Base-by-base conservation (phyloP, 768 basidiomycete genomes). In the Strobilomyces dryophilus region DNA sequence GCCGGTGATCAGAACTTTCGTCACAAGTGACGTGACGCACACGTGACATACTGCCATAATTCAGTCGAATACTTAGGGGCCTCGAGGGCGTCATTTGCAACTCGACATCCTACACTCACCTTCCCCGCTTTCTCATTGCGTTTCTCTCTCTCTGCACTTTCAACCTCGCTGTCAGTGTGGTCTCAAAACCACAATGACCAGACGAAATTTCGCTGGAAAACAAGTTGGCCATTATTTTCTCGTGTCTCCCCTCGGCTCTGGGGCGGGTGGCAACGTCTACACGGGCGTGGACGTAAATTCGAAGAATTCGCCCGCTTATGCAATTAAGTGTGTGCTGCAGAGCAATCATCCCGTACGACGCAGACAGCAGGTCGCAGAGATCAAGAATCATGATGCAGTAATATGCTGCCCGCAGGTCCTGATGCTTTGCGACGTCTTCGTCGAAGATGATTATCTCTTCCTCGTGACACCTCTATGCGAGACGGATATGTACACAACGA, bases 221-320 rank as follows among this genome's bases (percentile, higher is more conserved):
- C 61, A 68, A 52, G 74, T 92, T 64, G 80, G 82, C 66, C 81
- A 79, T 48, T 78, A 85, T 63, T 75, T 79, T 56, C 76, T 94
- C 57, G 63, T 80, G 52, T 77, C 81, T 50, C 71, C 77, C 56
- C 74, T 94, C 39, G 91, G 90, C 40, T 71, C 80, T 44, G 90
- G 92, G 34, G 84, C 85, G 8, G 87, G 85, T 53, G 89, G 89
- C 45, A 81, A 81, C 48, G 88, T 92, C 59, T 90, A 92, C 70
- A 79, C 77, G 56, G 89, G 87, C 32, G 66, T 84, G 46, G 85
- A 89, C 62, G 63, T 69, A 29, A 64, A 67, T 31, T 73, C 73
- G 47, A 63, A 70, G 29, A 62, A 60, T 24, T 67, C 74, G 37
- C 57, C 67, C 47, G 76, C 73, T 61, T 82, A 79, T 56, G 88